These are phyloP conservation scores for Phytophthora pluvialis DNA, from an alignment of 352 stramenopile genomes.

Conservation along the genomic window DNA sequence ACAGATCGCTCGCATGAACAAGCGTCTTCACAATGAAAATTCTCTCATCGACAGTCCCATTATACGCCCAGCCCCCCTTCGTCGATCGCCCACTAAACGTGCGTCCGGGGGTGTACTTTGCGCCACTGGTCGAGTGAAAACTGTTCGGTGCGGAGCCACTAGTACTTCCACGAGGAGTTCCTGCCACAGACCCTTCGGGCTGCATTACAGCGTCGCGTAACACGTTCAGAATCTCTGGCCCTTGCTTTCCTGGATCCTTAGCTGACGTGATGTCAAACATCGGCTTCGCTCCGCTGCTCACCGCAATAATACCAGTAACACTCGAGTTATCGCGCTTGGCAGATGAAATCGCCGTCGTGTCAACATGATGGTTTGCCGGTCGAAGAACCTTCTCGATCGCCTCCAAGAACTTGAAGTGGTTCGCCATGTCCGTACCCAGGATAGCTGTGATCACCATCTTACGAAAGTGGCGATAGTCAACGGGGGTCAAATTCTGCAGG, in stretches of 20 bases:
- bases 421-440: constrained; percentile 91
- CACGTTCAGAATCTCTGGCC: constrained; percentile 46
- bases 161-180: constrained; percentile 44
- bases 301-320: constrained; percentile 32
- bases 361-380: constrained; percentile 58
- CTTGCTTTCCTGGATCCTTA: constrained; percentile 32
- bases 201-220: constrained; percentile 75
- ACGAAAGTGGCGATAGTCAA: constrained; percentile 80
- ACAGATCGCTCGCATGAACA: constrained; percentile 89
- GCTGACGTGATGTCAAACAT: constrained; percentile 25
- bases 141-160: constrained; percentile 27
- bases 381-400: constrained; percentile 75
- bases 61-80: constrained; percentile 63
- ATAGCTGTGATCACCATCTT: constrained; percentile 91
- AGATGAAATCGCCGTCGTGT: constrained; percentile 43
- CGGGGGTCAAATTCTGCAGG: constrained; percentile 71
- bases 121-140: constrained; percentile 26
- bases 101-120: constrained; percentile 22
- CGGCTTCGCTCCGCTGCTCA: constrained; percentile 29
- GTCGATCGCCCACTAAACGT: constrained; percentile 37
- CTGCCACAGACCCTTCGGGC: constrained; percentile 39
- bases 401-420: constrained; percentile 90
- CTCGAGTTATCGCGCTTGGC: constrained; percentile 47
- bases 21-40: constrained; percentile 87
- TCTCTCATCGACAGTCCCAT: constrained; percentile 75